These are phyloP conservation scores for Lepidium aucheri DNA, from an alignment of 345 rosid species.

Conservation along the genomic window DNA sequence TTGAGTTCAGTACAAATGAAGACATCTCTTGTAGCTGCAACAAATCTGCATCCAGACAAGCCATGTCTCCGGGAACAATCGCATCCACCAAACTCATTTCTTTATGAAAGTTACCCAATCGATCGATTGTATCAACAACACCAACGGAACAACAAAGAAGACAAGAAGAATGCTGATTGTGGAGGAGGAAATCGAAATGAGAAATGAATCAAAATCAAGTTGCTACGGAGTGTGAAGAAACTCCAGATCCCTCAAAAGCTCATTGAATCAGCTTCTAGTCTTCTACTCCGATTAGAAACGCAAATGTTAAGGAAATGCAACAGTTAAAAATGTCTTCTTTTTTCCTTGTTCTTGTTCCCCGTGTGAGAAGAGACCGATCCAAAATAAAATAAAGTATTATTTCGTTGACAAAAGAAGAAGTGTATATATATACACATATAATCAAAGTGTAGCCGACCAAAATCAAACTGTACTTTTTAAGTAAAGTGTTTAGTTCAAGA, in stretches of 20 bases:
- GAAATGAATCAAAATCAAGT: slow-evolving; percentile 11
- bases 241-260: slow-evolving; percentile 31
- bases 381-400: neutral
- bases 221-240: neutral
- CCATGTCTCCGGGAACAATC: slow-evolving; percentile 43
- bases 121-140: slow-evolving; percentile 12
- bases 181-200: neutral
- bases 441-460: too few relatives aligned
- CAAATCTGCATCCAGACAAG: slow-evolving; percentile 66
- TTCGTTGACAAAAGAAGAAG: neutral
- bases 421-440: neutral
- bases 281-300: neutral
- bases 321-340: neutral
- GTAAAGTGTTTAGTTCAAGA: too few relatives aligned
- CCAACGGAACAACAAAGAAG: slow-evolving; percentile 14
- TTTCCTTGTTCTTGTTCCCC: neutral
- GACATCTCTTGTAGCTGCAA: slow-evolving; percentile 82
- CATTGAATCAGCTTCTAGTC: neutral
- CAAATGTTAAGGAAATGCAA: too few relatives aligned
- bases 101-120: slow-evolving; percentile 13
- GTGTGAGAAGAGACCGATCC: neutral
- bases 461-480: too few relatives aligned
- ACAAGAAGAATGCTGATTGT: neutral
- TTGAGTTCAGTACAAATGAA: slow-evolving; percentile 58
- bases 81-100: slow-evolving; percentile 33